Evolutionary conservation across 768 basidiomycete genomes (phyloP).

Genomic region (Boletus bicolor): DNA sequence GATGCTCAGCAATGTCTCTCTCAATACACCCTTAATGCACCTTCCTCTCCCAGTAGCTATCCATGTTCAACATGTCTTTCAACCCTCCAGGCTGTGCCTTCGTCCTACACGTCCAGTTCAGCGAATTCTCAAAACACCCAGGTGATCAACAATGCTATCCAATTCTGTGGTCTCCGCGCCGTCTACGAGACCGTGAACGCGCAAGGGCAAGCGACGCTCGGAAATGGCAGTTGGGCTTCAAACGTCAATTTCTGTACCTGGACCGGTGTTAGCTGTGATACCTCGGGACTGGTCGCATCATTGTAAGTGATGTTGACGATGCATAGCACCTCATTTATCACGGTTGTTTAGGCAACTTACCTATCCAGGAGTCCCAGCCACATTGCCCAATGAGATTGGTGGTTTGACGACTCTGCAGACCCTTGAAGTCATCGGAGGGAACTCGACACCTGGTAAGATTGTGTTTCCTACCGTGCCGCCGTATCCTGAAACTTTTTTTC

Average conservation of each 20-base stretch:
- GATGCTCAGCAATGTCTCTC: constrained; percentile 44
- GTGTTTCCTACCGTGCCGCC: background rate
- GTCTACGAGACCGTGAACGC: constrained; percentile 39
- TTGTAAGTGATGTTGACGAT: constrained; percentile 33
- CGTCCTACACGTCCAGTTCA: constrained; percentile 26
- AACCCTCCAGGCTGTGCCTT: constrained; percentile 37
- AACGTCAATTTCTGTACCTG: constrained; percentile 46
- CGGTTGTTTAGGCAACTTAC: constrained; percentile 33
- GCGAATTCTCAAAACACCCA: constrained; percentile 35
- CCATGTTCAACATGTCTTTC: constrained; percentile 47
- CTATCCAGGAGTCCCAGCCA: constrained; percentile 46
- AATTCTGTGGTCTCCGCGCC: constrained; percentile 47
- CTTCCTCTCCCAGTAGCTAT: constrained; percentile 40
- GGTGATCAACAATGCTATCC: constrained; percentile 35
- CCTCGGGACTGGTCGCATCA: constrained; percentile 37
- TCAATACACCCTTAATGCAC: constrained; percentile 44
- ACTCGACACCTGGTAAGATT: constrained; percentile 39
- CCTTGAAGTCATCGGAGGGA: constrained; percentile 41
- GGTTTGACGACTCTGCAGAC: constrained; percentile 37
- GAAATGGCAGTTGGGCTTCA: constrained; percentile 44
- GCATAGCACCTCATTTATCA: background rate
- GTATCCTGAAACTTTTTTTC: background rate
- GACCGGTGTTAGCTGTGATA: constrained; percentile 44
- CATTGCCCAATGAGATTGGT: constrained; percentile 41
- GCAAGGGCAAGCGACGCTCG: constrained; percentile 38